These are phyloP conservation scores for Lactuca sativa DNA, from an alignment of 129 eudicot species.

Conservation along the genomic window DNA sequence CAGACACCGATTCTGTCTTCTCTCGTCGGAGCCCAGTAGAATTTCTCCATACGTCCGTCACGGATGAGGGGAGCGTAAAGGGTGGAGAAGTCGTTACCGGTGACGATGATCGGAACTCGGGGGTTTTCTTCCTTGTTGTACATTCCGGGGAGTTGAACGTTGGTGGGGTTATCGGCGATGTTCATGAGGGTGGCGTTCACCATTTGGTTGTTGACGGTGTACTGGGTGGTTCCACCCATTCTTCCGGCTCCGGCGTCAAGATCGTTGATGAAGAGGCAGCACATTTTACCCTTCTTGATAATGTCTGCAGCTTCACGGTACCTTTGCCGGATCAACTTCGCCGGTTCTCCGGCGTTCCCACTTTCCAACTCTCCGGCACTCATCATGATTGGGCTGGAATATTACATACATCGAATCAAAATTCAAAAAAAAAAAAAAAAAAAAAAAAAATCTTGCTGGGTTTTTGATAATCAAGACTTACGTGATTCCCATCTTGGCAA, in stretches of 20 bases:
- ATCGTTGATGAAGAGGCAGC: conserved; percentile 89
- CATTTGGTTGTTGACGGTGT: conserved; percentile 99
- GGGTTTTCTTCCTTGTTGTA: conserved; percentile 95
- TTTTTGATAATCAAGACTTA: conserved; percentile 31
- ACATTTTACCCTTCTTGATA: conserved; percentile 93
- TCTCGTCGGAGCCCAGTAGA: conserved; percentile 99
- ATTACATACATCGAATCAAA: background rate
- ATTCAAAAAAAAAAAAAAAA: background rate
- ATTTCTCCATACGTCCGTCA: conserved; percentile 99
- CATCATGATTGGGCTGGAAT: conserved; percentile 90
- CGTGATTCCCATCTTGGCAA: conserved; percentile 98
- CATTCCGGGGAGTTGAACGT: conserved; percentile 97
- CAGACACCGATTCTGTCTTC: conserved; percentile 96
- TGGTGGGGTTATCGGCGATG: conserved; percentile 97
- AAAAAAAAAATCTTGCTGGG: background rate
- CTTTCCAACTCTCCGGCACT: conserved; percentile 99
- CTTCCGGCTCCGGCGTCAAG: conserved; percentile 98
- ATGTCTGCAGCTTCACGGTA: conserved; percentile 93
- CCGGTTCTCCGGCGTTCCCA: conserved; percentile 98
- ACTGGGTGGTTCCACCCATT: conserved; percentile 97
- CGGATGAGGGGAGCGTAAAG: conserved; percentile 96
- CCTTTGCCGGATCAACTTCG: conserved; percentile 90
- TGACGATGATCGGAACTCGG: conserved; percentile 87
- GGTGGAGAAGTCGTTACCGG: conserved; percentile 95
- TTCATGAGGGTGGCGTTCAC: conserved; percentile 99